Conservation (phyloP, 2,329 filamentous ascomycete genomes). For the Pseudocercospora macadamiae region DNA sequence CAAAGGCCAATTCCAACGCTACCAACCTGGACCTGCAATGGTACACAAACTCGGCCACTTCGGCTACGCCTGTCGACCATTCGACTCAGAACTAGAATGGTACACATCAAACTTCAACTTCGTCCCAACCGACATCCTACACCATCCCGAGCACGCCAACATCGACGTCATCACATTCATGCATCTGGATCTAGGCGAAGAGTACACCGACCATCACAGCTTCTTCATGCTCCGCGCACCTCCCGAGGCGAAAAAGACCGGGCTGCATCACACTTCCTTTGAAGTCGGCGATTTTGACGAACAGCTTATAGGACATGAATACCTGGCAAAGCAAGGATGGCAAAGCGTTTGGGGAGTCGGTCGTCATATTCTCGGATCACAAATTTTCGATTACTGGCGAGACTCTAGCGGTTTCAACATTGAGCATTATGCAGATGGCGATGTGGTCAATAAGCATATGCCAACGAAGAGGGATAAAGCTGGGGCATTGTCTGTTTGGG, state of each 20-base stretch:
- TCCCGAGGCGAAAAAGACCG: conserved; percentile 33
- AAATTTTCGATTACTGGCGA: conserved; percentile 73
- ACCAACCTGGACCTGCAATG: conserved; percentile 18
- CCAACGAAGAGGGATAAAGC: conserved; percentile 42
- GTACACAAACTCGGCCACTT: conserved; percentile 43
- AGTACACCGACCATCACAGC: conserved; percentile 58
- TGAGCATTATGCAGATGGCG: conserved; percentile 66
- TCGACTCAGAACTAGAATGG: conserved; percentile 40
- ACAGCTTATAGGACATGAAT: conserved; percentile 71
- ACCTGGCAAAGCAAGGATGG: conserved; percentile 49
- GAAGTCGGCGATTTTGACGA: conserved; percentile 74
- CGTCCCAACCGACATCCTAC: conserved; percentile 41
- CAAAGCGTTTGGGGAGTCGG: conserved; percentile 70
- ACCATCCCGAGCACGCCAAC: conserved; percentile 25
- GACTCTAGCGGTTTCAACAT: conserved; percentile 21
- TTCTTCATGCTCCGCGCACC: conserved; percentile 52
- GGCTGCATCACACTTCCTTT: conserved; percentile 68
- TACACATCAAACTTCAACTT: conserved; percentile 50
- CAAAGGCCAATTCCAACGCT: conserved; percentile 15
- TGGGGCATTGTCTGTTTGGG: conserved; percentile 37
- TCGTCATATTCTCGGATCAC: conserved; percentile 38
- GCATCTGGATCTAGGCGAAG: conserved; percentile 57
- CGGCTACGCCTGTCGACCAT: conserved; percentile 41
- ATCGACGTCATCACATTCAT: conserved; percentile 48
- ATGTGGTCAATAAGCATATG: conserved; percentile 63